A percentile compares a stretch with the other conserved stretches of the same genome.
Evolutionary conservation across 768 basidiomycete genomes (phyloP).

Genomic region (Mrakia frigida): DNA sequence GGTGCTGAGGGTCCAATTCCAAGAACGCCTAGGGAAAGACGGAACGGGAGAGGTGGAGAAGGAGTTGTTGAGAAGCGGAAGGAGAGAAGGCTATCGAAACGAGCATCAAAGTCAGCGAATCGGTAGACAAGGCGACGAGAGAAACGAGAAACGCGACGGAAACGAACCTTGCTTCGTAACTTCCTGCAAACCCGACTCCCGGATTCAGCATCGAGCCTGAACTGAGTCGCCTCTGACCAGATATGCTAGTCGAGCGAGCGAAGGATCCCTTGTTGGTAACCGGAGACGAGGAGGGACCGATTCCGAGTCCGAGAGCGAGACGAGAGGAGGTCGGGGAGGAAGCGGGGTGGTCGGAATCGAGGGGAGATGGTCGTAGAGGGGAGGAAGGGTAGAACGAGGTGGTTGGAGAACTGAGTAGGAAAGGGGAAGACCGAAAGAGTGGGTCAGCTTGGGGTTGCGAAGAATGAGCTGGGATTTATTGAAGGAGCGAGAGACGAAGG

Average conservation of each 20-base stretch:
- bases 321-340: neutral
- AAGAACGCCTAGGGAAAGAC: constrained; percentile 9
- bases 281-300: neutral
- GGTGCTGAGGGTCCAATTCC: constrained; percentile 3
- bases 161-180: constrained; percentile 21
- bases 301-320: neutral
- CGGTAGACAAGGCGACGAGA: neutral
- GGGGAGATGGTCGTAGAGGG: constrained; percentile 8
- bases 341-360: neutral
- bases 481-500: neutral
- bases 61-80: constrained; percentile 28
- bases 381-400: constrained; percentile 4
- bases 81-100: constrained; percentile 21
- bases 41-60: constrained; percentile 20
- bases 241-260: neutral
- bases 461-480: neutral
- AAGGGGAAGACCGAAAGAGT: neutral
- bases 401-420: neutral
- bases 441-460: neutral
- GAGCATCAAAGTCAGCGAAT: neutral
- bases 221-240: neutral
- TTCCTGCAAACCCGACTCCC: constrained; percentile 20
- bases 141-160: neutral
- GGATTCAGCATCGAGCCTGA: neutral
- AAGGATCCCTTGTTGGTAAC: neutral